A percentile compares a stretch with the other conserved stretches of the same genome.
Conservation (phyloP, 192 early-diverging fungal species). For the Phlyctochytrium arcticum region DNA sequence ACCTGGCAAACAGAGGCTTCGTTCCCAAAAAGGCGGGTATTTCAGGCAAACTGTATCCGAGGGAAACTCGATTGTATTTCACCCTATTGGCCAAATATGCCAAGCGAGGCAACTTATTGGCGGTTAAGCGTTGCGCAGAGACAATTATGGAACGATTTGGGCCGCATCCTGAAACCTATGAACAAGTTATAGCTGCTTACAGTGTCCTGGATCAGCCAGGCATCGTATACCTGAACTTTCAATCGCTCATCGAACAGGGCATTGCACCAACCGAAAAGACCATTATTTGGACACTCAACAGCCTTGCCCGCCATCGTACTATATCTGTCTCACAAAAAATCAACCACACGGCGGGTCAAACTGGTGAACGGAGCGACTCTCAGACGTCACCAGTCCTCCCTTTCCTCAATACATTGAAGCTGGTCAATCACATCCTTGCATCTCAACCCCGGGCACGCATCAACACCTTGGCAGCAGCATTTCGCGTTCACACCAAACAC, state of each 20-base stretch:
- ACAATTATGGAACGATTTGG: neutral
- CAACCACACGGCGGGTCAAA: neutral
- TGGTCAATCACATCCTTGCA: neutral
- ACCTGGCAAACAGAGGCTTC: neutral
- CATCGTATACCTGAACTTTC: neutral
- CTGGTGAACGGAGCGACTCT: neutral
- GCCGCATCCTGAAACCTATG: neutral
- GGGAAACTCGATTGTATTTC: neutral
- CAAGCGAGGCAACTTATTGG: neutral
- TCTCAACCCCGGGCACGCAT: neutral
- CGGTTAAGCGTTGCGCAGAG: neutral
- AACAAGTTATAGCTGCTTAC: neutral
- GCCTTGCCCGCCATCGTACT: neutral
- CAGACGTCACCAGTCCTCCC: neutral
- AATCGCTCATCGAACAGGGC: neutral
- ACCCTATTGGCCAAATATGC: neutral
- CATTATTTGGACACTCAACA: neutral
- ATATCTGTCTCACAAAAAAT: neutral
- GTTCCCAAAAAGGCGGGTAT: neutral
- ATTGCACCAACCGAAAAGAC: neutral
- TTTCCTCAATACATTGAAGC: neutral
- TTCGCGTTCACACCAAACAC: constrained; percentile 9
- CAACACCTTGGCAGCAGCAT: constrained; percentile 6
- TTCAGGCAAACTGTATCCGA: too few species aligned
- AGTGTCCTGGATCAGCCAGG: too few species aligned